Evolutionary conservation across 768 basidiomycete species (phyloP).

Genomic region (Lactarius psammicola): DNA sequence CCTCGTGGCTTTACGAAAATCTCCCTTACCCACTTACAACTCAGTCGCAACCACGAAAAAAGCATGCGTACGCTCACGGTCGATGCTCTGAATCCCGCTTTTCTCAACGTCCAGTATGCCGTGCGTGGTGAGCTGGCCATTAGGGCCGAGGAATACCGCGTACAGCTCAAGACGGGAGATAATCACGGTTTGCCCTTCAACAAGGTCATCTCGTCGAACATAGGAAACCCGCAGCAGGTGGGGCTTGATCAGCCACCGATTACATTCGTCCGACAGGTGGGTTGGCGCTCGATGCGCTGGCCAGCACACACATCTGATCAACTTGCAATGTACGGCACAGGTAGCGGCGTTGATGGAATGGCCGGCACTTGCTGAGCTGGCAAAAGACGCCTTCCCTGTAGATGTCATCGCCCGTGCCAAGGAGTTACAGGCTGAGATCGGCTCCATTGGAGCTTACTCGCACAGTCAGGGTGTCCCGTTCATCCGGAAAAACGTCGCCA

Average conservation of each 20-base stretch:
- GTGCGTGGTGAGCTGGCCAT: constrained; percentile 97
- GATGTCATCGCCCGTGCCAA: constrained; percentile 85
- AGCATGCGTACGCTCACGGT: constrained; percentile 50
- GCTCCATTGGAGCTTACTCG: constrained; percentile 92
- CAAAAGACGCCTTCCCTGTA: constrained; percentile 73
- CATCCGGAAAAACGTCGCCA: constrained; percentile 84
- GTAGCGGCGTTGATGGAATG: constrained; percentile 91
- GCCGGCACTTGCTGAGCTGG: constrained; percentile 76
- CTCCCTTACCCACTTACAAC: neutral
- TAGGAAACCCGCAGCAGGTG: constrained; percentile 96
- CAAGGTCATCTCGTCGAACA: constrained; percentile 90
- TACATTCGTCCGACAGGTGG: constrained; percentile 88
- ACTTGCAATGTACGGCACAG: constrained; percentile 45
- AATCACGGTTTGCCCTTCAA: constrained; percentile 74
- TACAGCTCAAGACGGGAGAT: constrained; percentile 55
- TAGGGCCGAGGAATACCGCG: constrained; percentile 82
- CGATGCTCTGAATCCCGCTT: constrained; percentile 76
- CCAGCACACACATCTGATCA: constrained; percentile 3
- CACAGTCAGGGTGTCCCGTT: constrained; percentile 90
- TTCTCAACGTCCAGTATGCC: constrained; percentile 91
- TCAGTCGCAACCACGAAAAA: neutral
- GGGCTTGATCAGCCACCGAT: constrained; percentile 92
- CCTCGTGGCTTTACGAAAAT: constrained; percentile 6
- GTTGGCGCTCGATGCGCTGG: constrained; percentile 26
- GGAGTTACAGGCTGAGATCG: constrained; percentile 79